Evolutionary conservation across 1,139 yeast genomes (phyloP).

Genomic region (Debaryomyces sp.): DNA sequence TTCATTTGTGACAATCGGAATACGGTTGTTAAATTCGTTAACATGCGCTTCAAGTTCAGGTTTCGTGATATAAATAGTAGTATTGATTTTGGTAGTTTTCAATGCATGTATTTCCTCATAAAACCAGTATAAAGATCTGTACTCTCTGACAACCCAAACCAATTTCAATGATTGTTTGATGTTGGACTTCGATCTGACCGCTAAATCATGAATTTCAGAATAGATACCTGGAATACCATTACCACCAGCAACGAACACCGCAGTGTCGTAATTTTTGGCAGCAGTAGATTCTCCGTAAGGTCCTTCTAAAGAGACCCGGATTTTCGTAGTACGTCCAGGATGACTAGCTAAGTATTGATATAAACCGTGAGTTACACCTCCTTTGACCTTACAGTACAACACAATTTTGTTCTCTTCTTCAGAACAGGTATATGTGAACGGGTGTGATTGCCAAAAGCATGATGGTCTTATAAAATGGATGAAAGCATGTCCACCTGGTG

Average conservation of each 20-base stretch:
- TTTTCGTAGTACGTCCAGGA: slow-evolving; percentile 26
- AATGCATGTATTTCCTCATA: slow-evolving; percentile 32
- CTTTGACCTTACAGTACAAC: slow-evolving; percentile 39
- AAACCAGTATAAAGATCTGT: slow-evolving; percentile 36
- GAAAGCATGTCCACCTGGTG: slow-evolving; percentile 57
- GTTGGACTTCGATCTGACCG: slow-evolving; percentile 15
- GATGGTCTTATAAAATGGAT: slow-evolving; percentile 43
- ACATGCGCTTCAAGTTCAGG: slow-evolving; percentile 21
- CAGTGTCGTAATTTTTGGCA: slow-evolving; percentile 32
- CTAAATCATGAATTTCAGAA: slow-evolving; percentile 37
- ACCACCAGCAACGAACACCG: slow-evolving; percentile 45
- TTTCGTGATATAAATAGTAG: slow-evolving; percentile 35
- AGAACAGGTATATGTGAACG: slow-evolving; percentile 37
- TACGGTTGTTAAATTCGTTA: slow-evolving; percentile 14
- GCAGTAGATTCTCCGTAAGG: slow-evolving; percentile 42
- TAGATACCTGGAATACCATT: slow-evolving; percentile 48
- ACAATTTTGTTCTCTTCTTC: slow-evolving; percentile 25
- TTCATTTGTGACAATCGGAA: slow-evolving; percentile 14
- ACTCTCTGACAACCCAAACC: slow-evolving; percentile 41
- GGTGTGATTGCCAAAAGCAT: slow-evolving; percentile 49
- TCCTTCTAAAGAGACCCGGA: slow-evolving; percentile 45
- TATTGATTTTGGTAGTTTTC: slow-evolving; percentile 25
- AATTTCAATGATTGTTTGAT: slow-evolving; percentile 29
- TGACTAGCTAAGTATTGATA: slow-evolving; percentile 29
- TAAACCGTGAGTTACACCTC: slow-evolving; percentile 39